These are phyloP conservation scores for Mucor velutinosus DNA, from an alignment of 371 early-diverging fungal genomes.

Conservation along the genomic window DNA sequence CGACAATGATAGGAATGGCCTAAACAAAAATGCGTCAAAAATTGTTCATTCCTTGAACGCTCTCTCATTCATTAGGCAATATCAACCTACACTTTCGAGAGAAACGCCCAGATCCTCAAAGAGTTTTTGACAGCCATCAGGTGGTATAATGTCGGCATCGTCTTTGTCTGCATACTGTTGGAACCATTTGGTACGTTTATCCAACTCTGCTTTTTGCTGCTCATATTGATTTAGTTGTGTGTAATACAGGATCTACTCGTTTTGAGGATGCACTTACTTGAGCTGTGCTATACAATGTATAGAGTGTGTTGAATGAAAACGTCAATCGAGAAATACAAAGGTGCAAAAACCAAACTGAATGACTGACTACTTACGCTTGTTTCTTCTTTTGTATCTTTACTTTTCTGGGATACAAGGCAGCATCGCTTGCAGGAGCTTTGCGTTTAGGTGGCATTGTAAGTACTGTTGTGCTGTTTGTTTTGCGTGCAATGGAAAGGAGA, in stretches of 20 bases:
- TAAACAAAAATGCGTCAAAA: not conserved
- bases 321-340: not conserved
- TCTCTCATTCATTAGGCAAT: not conserved
- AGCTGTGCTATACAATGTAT: not conserved
- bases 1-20: slow-evolving; percentile 37
- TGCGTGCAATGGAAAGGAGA: not conserved
- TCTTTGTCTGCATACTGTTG: slow-evolving; percentile 32
- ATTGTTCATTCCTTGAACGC: not conserved
- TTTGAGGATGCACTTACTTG: not conserved
- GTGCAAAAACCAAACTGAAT: not conserved
- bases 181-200: slow-evolving; percentile 22
- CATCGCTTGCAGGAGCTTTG: not conserved
- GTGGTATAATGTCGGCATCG: slow-evolving; percentile 24
- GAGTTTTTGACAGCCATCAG: slow-evolving; percentile 41
- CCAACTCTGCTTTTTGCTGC: slow-evolving; percentile 3
- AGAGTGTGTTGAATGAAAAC: not conserved
- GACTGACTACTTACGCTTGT: not conserved
- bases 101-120: slow-evolving; percentile 35
- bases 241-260: not conserved
- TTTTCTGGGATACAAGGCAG: slow-evolving; percentile 1
- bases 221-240: not conserved
- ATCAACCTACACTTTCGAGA: slow-evolving; percentile 33
- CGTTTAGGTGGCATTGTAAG: slow-evolving; percentile 32
- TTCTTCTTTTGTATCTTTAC: slow-evolving; percentile 5
- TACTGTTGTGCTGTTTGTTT: slow-evolving; percentile 8